Evolutionary conservation across 2,329 filamentous ascomycete species (phyloP).

Genomic region (Hypoxylon sp.): DNA sequence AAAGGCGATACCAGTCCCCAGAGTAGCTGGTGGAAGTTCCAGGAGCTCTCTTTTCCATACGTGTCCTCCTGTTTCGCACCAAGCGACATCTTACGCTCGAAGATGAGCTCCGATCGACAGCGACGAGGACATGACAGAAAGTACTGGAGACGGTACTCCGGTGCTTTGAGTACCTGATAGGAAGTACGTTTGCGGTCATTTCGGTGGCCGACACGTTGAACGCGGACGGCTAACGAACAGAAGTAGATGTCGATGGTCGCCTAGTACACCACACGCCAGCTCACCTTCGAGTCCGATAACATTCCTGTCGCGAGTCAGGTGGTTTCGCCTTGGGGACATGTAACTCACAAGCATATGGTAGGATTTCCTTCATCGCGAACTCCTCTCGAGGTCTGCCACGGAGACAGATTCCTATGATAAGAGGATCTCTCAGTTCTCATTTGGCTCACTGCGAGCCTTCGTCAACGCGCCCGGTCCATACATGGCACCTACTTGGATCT

Average conservation of each 20-base stretch:
- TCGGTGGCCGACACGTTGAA: constrained; percentile 1
- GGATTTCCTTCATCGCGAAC: neutral
- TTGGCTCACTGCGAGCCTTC: neutral
- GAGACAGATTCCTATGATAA: neutral
- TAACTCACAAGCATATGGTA: neutral
- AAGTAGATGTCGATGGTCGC: constrained; percentile 4
- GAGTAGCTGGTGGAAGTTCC: constrained; percentile 20
- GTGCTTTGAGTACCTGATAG: neutral
- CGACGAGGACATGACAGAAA: constrained; percentile 8
- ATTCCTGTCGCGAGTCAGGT: too few species aligned
- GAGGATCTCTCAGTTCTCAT: neutral
- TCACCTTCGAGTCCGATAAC: too few species aligned
- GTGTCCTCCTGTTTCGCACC: constrained; percentile 9
- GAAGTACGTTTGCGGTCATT: constrained; percentile 12
- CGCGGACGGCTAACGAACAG: neutral
- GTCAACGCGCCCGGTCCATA: neutral
- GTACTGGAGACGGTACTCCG: neutral
- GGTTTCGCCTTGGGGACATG: neutral
- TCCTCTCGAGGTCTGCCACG: neutral
- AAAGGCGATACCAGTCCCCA: constrained; percentile 4
- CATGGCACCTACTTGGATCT: constrained; percentile 1
- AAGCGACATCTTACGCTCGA: constrained; percentile 10
- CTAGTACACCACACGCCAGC: constrained; percentile 1
- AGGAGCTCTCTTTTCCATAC: constrained; percentile 11
- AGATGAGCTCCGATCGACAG: constrained; percentile 13